Conservation (phyloP, 805 yeast genomes). For the Jamesozyma jinghongensis region DNA sequence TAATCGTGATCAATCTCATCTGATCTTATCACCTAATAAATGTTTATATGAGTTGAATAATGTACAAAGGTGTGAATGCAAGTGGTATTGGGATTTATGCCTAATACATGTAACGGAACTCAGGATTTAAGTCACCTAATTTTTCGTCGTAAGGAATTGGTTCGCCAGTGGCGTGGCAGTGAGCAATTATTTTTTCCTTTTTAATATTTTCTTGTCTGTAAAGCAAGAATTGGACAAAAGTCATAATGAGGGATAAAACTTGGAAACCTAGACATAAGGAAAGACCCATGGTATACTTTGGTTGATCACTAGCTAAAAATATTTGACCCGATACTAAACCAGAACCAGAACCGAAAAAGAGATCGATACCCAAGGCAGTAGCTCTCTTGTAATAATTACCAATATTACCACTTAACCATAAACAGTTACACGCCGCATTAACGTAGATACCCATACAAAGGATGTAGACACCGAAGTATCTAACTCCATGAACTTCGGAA, state of each 20-base stretch:
- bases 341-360: slow-evolving; percentile 31
- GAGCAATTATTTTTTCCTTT: slow-evolving; percentile 27
- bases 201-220: slow-evolving; percentile 31
- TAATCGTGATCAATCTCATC: too few species aligned
- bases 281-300: slow-evolving; percentile 32
- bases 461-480: slow-evolving; percentile 33
- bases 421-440: slow-evolving; percentile 33
- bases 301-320: slow-evolving; percentile 32
- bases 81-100: background rate
- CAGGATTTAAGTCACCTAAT: slow-evolving; percentile 35
- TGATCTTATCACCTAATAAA: too few species aligned
- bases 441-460: slow-evolving; percentile 34
- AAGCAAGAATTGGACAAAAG: slow-evolving; percentile 28
- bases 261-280: slow-evolving; percentile 39
- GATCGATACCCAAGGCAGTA: slow-evolving; percentile 32
- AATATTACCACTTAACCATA: slow-evolving; percentile 34
- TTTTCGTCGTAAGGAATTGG: slow-evolving; percentile 30
- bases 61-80: too few species aligned
- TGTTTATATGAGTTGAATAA: too few species aligned
- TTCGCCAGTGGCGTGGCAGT: slow-evolving; percentile 26
- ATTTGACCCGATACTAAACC: slow-evolving; percentile 35
- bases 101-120: slow-evolving; percentile 39
- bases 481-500: slow-evolving; percentile 28
- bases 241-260: slow-evolving; percentile 33
- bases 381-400: slow-evolving; percentile 36